Percentiles rank a stretch among this genome's conserved stretches.
phyloP scores from a whole-genome alignment of 306 rosid genomes.

The Mimosa pudica region DNA sequence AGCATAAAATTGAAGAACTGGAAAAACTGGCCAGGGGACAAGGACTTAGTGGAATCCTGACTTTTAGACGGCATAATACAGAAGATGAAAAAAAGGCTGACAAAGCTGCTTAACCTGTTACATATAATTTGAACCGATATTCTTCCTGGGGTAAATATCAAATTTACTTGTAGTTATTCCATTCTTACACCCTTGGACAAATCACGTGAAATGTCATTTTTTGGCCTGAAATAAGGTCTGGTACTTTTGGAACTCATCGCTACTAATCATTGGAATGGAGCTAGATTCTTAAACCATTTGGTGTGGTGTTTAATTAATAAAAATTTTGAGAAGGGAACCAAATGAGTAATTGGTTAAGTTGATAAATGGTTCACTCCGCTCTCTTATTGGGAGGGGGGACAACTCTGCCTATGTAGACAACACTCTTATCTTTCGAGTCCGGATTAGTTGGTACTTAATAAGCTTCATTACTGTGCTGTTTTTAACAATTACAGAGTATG shows the following conservation, averaged over 20 bases:
- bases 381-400: too few relatives aligned
- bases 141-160: conserved; percentile 26
- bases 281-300: not conserved
- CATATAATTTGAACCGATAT: conserved; percentile 27
- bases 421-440: too few relatives aligned
- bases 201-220: not conserved
- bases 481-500: not conserved
- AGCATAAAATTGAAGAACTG: conserved; percentile 65
- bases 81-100: conserved; percentile 48
- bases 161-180: not conserved
- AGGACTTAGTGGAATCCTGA: conserved; percentile 73
- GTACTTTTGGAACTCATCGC: not conserved
- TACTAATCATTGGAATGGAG: not conserved
- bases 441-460: too few relatives aligned
- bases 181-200: not conserved
- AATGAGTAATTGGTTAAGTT: too few relatives aligned
- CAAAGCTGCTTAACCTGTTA: conserved; percentile 61
- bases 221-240: not conserved
- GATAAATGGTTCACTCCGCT: too few relatives aligned
- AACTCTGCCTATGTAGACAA: too few relatives aligned
- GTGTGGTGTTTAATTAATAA: not conserved
- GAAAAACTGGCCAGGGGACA: conserved; percentile 70
- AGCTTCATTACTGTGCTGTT: too few relatives aligned
- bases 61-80: conserved; percentile 44
- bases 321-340: not conserved